Evolutionary conservation across 306 rosid species (phyloP).

Genomic region (Dalbergia oliveri): DNA sequence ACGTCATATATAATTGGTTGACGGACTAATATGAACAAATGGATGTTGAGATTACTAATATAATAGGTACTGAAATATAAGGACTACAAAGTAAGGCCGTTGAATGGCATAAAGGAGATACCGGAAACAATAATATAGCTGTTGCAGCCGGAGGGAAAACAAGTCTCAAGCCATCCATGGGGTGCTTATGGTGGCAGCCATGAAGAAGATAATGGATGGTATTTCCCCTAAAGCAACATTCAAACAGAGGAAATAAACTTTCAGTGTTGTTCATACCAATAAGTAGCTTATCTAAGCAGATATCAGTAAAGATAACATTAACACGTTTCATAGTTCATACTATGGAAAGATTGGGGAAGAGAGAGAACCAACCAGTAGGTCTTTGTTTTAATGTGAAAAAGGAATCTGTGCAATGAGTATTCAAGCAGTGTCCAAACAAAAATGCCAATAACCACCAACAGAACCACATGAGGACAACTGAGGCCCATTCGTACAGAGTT

Average conservation of each 20-base stretch:
- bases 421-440: constrained; percentile 83
- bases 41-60: too few species aligned
- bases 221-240: constrained; percentile 75
- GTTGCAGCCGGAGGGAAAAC: constrained; percentile 97
- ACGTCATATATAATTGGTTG: too few species aligned
- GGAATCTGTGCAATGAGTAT: constrained; percentile 86
- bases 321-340: constrained; percentile 3
- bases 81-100: too few species aligned
- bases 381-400: constrained; percentile 90
- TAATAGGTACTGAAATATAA: too few species aligned
- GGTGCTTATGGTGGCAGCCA: constrained; percentile 99
- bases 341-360: background rate
- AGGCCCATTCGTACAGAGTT: constrained; percentile 74
- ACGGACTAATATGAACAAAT: too few species aligned
- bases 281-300: constrained; percentile 4
- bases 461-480: constrained; percentile 59
- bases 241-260: constrained; percentile 29
- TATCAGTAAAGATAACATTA: constrained; percentile 31
- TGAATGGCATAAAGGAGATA: constrained; percentile 50
- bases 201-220: constrained; percentile 91
- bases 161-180: constrained; percentile 96
- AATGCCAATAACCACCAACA: constrained; percentile 68
- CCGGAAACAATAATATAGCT: constrained; percentile 77
- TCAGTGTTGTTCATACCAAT: constrained; percentile 24
- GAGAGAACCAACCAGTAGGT: constrained; percentile 80